Base-by-base conservation (phyloP, 1,139 yeast genomes). In the Debaryomycetaceae sp. region DNA sequence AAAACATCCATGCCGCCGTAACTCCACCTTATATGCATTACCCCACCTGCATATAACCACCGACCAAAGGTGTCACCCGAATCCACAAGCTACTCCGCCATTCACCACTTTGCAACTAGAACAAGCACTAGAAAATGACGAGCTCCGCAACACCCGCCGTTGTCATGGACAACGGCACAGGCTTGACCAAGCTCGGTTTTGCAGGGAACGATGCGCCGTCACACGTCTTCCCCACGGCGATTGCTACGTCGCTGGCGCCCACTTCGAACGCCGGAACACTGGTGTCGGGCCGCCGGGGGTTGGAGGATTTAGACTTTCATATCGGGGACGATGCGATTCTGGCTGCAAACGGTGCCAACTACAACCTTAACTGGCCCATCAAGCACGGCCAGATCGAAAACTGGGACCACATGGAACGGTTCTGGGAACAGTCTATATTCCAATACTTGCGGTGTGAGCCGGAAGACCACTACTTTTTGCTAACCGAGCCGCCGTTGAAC, bases 341-440 rank as follows among this genome's bases (percentile, higher is more conserved):
- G 29, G 95, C 95, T 11, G 79, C 96, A 12, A 79, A 74, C 49
- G 94, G 95, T 3, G 86, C 94, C 14, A 79, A 85, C 30, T 92
- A 90, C 55, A 81, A 90, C 26, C 64, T 92, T 37, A 74, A 76
- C 38, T 90, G 90, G 48, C 99, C 99, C 13, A 85, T 90, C 39
- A 80, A 83, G 53, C 98, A 90, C 49, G 99, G 99, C 15, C 98
- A 90, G 60, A 79, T 90, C 40, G 98, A 90, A 55, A 86, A 90
- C 53, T 90, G 99, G 99, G 98, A 92, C 59, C 96, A 90, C 52
- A 90, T 90, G 99, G 99, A 90, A 56, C 70, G 98, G 51, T 87
- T 86, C 56, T 90, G 99, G 99, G 97, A 90, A 52, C 82, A 82
- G 48, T 83, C 95, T 26, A 87, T 90, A 47, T 90, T 90, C 65